Percentiles rank a stretch among this genome's conserved stretches.
Conservation (phyloP, 2,329 filamentous ascomycete species). For the Trichoderma gracile region DNA sequence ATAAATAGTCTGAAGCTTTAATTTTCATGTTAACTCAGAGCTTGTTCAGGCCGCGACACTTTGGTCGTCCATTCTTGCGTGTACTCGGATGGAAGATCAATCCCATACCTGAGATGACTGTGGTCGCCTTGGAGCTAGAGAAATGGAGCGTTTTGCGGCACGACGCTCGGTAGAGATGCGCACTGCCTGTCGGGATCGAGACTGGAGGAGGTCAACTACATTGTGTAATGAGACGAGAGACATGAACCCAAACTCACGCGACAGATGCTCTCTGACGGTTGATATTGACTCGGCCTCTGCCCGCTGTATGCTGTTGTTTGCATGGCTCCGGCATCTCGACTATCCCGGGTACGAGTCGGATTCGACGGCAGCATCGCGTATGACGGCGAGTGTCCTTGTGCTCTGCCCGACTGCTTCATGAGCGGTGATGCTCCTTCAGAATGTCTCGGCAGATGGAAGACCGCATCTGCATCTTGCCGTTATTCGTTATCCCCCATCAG, state of each 20-base stretch:
- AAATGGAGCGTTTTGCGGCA: no score
- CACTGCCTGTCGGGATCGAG: no score
- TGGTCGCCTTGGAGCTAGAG: no score
- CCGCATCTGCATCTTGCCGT: constrained; percentile 2
- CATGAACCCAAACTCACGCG: no score
- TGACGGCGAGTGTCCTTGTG: background rate
- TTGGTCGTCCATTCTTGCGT: background rate
- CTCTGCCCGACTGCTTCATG: background rate
- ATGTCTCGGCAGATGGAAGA: background rate
- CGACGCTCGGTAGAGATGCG: no score
- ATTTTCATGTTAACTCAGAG: background rate
- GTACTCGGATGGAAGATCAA: no score
- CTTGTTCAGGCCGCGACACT: background rate
- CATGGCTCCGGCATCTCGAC: background rate
- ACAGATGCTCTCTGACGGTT: no score
- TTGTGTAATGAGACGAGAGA: no score
- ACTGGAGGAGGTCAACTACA: no score
- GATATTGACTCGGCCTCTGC: no score
- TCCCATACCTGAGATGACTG: no score
- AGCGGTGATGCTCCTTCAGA: background rate
- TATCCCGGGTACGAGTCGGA: background rate
- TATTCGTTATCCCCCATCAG: background rate
- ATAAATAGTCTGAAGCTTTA: background rate
- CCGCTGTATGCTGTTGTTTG: background rate
- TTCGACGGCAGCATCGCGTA: background rate